These are phyloP conservation scores for Citrus inodora DNA, from an alignment of 345 rosid species.

Conservation along the genomic window DNA sequence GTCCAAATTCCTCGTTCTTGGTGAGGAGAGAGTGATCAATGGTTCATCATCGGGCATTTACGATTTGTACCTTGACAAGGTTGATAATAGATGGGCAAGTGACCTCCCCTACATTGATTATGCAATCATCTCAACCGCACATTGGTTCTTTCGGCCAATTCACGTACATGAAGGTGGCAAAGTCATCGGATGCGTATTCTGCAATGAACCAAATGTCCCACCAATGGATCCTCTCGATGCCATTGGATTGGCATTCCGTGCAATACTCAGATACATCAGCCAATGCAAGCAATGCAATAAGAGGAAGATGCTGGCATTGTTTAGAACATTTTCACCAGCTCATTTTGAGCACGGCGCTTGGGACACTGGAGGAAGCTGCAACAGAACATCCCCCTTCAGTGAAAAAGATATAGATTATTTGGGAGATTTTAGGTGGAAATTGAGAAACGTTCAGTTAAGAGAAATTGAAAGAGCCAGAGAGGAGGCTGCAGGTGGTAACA, in stretches of 20 bases:
- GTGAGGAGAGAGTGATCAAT: constrained; percentile 51
- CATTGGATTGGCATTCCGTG: constrained; percentile 44
- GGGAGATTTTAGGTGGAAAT: constrained; percentile 37
- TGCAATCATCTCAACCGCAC: constrained; percentile 60
- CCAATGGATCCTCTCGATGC: constrained; percentile 41
- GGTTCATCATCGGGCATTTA: constrained; percentile 46
- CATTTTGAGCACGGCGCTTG: constrained; percentile 85
- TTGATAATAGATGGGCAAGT: constrained; percentile 49
- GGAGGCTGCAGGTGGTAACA: constrained; percentile 17
- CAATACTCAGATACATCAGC: constrained; percentile 45
- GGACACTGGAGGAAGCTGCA: constrained; percentile 80
- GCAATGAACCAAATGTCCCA: constrained; percentile 43
- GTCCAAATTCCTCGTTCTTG: constrained; percentile 64
- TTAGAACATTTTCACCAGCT: constrained; percentile 86
- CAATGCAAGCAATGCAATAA: constrained; percentile 40
- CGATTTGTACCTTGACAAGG: constrained; percentile 42
- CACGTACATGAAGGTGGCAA: constrained; percentile 37
- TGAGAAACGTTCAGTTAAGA: constrained; percentile 51
- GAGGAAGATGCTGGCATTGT: constrained; percentile 33
- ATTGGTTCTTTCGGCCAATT: constrained; percentile 83
- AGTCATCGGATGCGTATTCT: constrained; percentile 59
- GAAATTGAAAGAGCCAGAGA: constrained; percentile 37
- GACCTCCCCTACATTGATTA: constrained; percentile 42
- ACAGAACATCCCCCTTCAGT: constrained; percentile 46
- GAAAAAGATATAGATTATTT: constrained; percentile 23